Base-by-base conservation (phyloP, 768 basidiomycete species). In the Mycena vitilis region DNA sequence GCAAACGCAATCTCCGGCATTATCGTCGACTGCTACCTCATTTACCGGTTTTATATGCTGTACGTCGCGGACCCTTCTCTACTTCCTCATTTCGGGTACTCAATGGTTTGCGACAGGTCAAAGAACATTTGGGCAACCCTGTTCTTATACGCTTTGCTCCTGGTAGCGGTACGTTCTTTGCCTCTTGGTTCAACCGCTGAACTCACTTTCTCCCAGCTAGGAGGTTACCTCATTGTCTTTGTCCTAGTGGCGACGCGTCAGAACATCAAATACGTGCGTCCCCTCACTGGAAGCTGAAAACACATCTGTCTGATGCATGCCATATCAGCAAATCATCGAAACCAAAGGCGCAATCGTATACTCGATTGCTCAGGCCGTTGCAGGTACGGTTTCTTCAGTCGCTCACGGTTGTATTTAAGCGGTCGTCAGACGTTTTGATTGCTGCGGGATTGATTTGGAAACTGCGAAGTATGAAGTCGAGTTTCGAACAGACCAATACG, bases 361-460 rank as follows among this genome's bases (percentile, higher is more conserved):
- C n/a, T n/a, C n/a, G n/a, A n/a, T n/a, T n/a, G n/a, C n/a, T n/a
- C n/a, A n/a, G n/a, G n/a, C n/a, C n/a, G n/a, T n/a, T n/a, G n/a
- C n/a, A n/a, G n/a, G n/a, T n/a, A n/a, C n/a, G n/a, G n/a, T n/a
- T n/a, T n/a, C n/a, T n/a, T n/a, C n/a, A n/a, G n/a, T n/a, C n/a
- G n/a, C n/a, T n/a, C n/a, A n/a, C n/a, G 7, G 34, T 5, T 52
- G 9, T 37, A 13, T n/a, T 44, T 4, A 0, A 36, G 34, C 20
- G 12, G n/a, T n/a, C 16, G 16, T 8, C 23, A 63, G 61, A 63
- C 38, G 7, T 63, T 0, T n/a, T 45, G 12, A 63, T 15, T n/a
- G 61, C 61, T 13, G 52, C 40, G 0, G 61, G 51, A 9, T 20
- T 63, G 23, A 45, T 63, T 18, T 63, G 61, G 61, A 63, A 63